Evolutionary conservation across 768 basidiomycete genomes (phyloP), one percentile per base, ranked within the genome.

Genomic region (Termitomyces sp.): DNA sequence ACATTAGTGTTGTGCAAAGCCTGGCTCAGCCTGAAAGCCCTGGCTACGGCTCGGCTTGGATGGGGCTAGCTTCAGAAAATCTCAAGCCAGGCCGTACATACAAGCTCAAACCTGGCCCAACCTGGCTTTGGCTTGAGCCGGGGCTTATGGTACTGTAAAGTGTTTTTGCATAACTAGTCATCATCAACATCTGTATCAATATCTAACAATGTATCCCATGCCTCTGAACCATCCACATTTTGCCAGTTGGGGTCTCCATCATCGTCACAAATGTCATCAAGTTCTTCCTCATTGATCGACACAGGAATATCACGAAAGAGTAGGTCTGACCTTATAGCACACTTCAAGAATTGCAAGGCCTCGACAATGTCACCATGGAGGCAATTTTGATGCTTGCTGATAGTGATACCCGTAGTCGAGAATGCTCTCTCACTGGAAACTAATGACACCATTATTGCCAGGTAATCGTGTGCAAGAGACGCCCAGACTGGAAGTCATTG

Each of bases 1-100:
- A n/a, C n/a, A n/a, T n/a, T 57, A 57, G 44, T 57, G 55, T 57
- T 57, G 42, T 57, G 55, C 55, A 45, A 24, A 46, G 24, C 12
- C 55, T n/a, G n/a, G n/a, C n/a, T n/a, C n/a, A n/a, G n/a, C n/a
- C n/a, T n/a, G n/a, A n/a, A n/a, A n/a, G n/a, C n/a, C n/a, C n/a
- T n/a, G n/a, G n/a, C n/a, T n/a, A n/a, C n/a, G n/a, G n/a, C n/a
- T n/a, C 33, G 42, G 55, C 55, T 55, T 53, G n/a, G 51, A 38
- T 44, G 20, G 9, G 53, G 53, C 38, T 55, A 38, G 39, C 54
- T 7, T 57, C 24, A 18, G 11, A 32, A 11, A 46, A 45, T 36
- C 44, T n/a, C 55, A 45, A 33, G 55, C 44, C 44, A 35, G 33
- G 55, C 55, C 44, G 12, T 28, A 11, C 4, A 7, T 7, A 33